phyloP scores from a whole-genome alignment of 2,329 filamentous ascomycete species.

The Aspergillus latus region DNA sequence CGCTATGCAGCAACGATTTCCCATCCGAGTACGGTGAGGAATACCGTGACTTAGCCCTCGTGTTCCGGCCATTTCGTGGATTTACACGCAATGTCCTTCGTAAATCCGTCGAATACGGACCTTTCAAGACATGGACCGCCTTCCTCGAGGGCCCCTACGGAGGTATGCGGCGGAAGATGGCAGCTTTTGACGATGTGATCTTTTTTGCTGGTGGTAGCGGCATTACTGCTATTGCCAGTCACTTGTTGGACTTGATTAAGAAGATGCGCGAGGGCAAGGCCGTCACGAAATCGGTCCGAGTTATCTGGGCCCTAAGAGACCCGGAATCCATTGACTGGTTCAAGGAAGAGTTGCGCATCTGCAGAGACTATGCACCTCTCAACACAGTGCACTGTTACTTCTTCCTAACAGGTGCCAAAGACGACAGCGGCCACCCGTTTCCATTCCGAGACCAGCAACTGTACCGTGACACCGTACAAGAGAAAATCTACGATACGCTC shows the following conservation, averaged over 20 bases:
- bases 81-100: conserved; percentile 86
- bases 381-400: conserved; percentile 92
- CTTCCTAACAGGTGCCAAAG: conserved; percentile 78
- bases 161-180: conserved; percentile 84
- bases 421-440: conserved; percentile 43
- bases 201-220: conserved; percentile 92
- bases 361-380: conserved; percentile 81
- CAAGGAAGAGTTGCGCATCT: conserved; percentile 88
- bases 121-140: conserved; percentile 86
- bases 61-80: conserved; percentile 87
- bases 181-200: conserved; percentile 90
- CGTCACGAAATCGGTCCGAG: conserved; percentile 83
- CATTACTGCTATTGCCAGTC: conserved; percentile 89
- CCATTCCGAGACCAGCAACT: conserved; percentile 51
- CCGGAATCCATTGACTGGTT: conserved; percentile 98
- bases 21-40: conserved; percentile 86
- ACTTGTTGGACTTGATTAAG: conserved; percentile 91
- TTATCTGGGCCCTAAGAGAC: conserved; percentile 88
- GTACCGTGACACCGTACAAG: conserved; percentile 74
- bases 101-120: conserved; percentile 78
- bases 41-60: conserved; percentile 83
- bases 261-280: conserved; percentile 93
- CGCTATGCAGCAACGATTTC: conserved; percentile 88
- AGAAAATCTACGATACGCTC: conserved; percentile 84
- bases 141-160: conserved; percentile 95